A percentile compares a stretch with the other conserved stretches of the same genome.
Conservation (phyloP, 2,329 filamentous ascomycete genomes). For the Fusarium albosuccineum region DNA sequence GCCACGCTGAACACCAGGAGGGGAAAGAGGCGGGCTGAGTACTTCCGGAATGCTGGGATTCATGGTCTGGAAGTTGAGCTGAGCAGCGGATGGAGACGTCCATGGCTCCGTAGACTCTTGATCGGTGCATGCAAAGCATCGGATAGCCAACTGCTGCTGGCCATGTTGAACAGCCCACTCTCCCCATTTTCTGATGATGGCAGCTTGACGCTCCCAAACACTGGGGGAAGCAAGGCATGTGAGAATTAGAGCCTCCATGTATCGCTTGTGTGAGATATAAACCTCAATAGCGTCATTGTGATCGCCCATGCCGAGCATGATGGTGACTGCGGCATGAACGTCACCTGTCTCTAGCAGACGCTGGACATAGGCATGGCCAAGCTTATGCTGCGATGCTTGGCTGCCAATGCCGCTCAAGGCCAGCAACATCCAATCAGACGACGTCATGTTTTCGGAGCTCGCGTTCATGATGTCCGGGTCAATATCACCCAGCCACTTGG, state of each 20-base stretch:
- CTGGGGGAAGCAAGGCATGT: slow-evolving; percentile 84
- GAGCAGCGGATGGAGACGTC: slow-evolving; percentile 83
- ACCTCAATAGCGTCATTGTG: slow-evolving; percentile 95
- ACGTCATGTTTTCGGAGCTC: slow-evolving; percentile 87
- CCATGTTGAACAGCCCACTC: slow-evolving; percentile 89
- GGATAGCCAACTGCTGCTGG: slow-evolving; percentile 89
- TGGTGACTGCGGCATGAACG: slow-evolving; percentile 90
- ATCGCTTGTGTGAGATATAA: slow-evolving; percentile 90
- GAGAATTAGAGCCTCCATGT: slow-evolving; percentile 92
- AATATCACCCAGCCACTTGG: slow-evolving; percentile 93
- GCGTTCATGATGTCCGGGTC: slow-evolving; percentile 84
- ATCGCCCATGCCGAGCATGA: slow-evolving; percentile 92
- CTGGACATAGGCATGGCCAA: slow-evolving; percentile 91
- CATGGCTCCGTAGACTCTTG: slow-evolving; percentile 87
- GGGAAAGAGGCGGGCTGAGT: slow-evolving; percentile 79
- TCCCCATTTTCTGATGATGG: slow-evolving; percentile 93
- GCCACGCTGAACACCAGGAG: slow-evolving; percentile 72
- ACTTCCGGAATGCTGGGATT: slow-evolving; percentile 70
- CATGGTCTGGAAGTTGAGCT: slow-evolving; percentile 68
- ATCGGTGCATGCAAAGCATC: slow-evolving; percentile 93
- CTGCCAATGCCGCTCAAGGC: slow-evolving; percentile 90
- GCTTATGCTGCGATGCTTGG: slow-evolving; percentile 82
- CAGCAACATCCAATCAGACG: slow-evolving; percentile 96
- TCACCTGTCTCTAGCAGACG: slow-evolving; percentile 90
- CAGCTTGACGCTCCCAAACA: slow-evolving; percentile 92